phyloP scores from a whole-genome alignment of 306 rosid genomes.

The Spatholobus suberectus region DNA sequence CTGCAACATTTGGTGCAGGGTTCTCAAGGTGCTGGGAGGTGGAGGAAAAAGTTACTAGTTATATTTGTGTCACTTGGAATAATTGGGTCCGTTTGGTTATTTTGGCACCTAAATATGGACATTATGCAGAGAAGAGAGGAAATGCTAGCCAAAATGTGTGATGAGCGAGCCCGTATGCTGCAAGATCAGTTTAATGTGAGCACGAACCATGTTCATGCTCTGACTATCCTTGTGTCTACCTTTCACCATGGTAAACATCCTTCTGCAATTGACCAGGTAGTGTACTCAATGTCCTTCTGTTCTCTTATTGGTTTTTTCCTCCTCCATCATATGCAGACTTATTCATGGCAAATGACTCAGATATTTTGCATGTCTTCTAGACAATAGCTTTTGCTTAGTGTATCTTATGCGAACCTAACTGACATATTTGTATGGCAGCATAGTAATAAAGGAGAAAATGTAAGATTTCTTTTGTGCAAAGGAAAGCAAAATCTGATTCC shows the following conservation, averaged over 20 bases:
- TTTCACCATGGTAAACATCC: slow-evolving; percentile 93
- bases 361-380: slow-evolving; percentile 9
- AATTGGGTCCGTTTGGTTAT: slow-evolving; percentile 63
- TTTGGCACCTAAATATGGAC: slow-evolving; percentile 60
- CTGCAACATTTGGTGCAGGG: slow-evolving; percentile 43
- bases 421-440: background rate
- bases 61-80: slow-evolving; percentile 63
- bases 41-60: slow-evolving; percentile 73
- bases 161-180: slow-evolving; percentile 96
- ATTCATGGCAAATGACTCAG: background rate
- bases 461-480: background rate
- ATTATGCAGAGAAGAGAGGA: slow-evolving; percentile 67
- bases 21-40: slow-evolving; percentile 70
- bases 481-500: slow-evolving; percentile 8
- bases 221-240: slow-evolving; percentile 93
- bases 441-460: background rate
- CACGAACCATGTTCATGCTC: slow-evolving; percentile 93
- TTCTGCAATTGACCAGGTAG: slow-evolving; percentile 93
- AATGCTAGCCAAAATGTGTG: slow-evolving; percentile 93
- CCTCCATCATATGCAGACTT: slow-evolving; percentile 3
- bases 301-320: slow-evolving; percentile 1
- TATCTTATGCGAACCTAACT: background rate
- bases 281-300: slow-evolving; percentile 13
- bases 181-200: slow-evolving; percentile 98
- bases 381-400: too few relatives aligned